Percentiles rank a stretch among this genome's conserved stretches.
These are phyloP conservation scores for Ormosia semicastrata DNA, from an alignment of 306 rosid species.

Conservation along the genomic window DNA sequence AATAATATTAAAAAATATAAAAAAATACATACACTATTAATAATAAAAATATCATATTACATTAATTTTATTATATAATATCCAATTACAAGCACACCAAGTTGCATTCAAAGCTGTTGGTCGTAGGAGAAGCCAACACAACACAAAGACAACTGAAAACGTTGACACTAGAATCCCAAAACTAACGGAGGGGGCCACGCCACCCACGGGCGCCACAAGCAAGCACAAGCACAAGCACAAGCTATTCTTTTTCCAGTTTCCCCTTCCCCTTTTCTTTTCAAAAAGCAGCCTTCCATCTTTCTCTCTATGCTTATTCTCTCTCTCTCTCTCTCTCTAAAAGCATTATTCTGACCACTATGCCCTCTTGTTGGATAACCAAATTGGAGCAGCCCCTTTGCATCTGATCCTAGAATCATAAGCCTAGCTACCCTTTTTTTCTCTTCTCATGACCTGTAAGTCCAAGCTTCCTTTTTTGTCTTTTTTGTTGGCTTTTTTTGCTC, in stretches of 20 bases:
- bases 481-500: constrained; percentile 27
- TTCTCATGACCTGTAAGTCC: constrained; percentile 61
- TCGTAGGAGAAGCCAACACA: neutral
- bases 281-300: constrained; percentile 39
- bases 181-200: constrained; percentile 17
- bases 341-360: constrained; percentile 13
- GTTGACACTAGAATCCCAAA: neutral
- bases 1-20: too few relatives aligned
- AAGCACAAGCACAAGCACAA: too few relatives aligned
- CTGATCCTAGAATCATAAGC: constrained; percentile 56
- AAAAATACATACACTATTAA: too few relatives aligned
- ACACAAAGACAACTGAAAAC: constrained; percentile 22
- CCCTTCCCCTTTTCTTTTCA: constrained; percentile 3
- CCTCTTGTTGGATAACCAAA: constrained; percentile 31
- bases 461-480: constrained; percentile 29
- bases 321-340: constrained; percentile 23
- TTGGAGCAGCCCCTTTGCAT: constrained; percentile 35
- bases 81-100: neutral
- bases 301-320: constrained; percentile 29
- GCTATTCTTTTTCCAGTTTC: neutral
- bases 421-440: constrained; percentile 19
- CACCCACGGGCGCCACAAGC: constrained; percentile 31
- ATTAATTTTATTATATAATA: too few relatives aligned
- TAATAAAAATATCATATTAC: too few relatives aligned
- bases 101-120: neutral